Evolutionary conservation across 208 protist species (phyloP).

Genomic region (Zelonia costaricensis): DNA sequence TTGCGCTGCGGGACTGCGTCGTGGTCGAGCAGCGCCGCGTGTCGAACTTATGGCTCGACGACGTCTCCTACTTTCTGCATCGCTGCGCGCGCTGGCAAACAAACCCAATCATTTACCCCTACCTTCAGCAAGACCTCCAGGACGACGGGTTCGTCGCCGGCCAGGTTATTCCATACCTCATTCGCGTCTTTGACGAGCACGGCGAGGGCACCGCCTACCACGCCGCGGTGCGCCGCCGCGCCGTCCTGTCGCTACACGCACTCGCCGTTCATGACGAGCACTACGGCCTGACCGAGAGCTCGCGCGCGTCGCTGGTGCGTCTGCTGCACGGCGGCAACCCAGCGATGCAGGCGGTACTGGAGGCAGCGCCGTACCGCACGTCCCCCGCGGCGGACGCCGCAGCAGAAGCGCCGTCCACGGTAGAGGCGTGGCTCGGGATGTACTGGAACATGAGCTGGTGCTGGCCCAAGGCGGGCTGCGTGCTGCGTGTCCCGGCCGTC

Average conservation of each 20-base stretch:
- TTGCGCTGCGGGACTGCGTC: slow-evolving; percentile 79
- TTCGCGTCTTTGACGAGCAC: slow-evolving; percentile 53
- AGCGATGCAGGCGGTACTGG: slow-evolving; percentile 41
- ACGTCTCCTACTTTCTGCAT: slow-evolving; percentile 89
- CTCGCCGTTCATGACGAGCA: slow-evolving; percentile 69
- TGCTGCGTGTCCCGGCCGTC: slow-evolving; percentile 41
- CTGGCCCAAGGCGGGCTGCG: slow-evolving; percentile 84
- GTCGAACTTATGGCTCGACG: slow-evolving; percentile 82
- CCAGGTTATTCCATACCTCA: slow-evolving; percentile 72
- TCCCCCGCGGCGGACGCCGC: background rate
- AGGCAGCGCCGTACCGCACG: slow-evolving; percentile 15
- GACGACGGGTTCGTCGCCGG: slow-evolving; percentile 67
- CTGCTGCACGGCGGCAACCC: slow-evolving; percentile 42
- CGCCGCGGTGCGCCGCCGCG: slow-evolving; percentile 46
- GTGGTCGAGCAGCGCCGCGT: slow-evolving; percentile 88
- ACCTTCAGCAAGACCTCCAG: slow-evolving; percentile 80
- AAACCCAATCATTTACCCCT: slow-evolving; percentile 83
- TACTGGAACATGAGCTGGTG: slow-evolving; percentile 73
- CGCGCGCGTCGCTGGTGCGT: slow-evolving; percentile 41
- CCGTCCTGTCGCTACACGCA: slow-evolving; percentile 53
- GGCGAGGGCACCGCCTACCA: slow-evolving; percentile 39
- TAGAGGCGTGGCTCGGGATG: slow-evolving; percentile 41
- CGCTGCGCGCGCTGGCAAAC: slow-evolving; percentile 67
- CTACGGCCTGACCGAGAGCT: slow-evolving; percentile 53
- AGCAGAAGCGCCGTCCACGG: slow-evolving; percentile 12